These are phyloP conservation scores for Aechmea fasciata DNA, from an alignment of 176 grass and related monocot species.

Conservation along the genomic window DNA sequence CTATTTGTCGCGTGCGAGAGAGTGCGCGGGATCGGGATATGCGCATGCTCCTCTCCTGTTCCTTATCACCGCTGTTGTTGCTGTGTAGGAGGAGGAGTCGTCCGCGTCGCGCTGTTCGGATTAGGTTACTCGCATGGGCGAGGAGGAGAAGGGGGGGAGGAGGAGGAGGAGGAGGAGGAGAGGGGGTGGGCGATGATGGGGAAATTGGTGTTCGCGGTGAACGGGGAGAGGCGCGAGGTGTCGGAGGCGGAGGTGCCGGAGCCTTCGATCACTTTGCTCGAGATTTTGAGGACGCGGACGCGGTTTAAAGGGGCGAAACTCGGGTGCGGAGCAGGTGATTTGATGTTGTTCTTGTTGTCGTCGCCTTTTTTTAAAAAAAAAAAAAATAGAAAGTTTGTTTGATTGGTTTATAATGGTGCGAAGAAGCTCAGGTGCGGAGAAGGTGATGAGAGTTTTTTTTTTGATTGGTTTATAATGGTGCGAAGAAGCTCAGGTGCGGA, in stretches of 20 bases:
- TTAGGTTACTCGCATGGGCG: too few species aligned
- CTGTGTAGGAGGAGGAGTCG: too few species aligned
- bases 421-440: too few species aligned
- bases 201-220: conserved; percentile 50
- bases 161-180: not conserved
- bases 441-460: too few species aligned
- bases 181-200: not conserved
- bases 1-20: too few species aligned
- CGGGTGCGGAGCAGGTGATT: conserved; percentile 65
- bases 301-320: conserved; percentile 60
- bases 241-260: conserved; percentile 13
- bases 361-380: not conserved
- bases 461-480: too few species aligned
- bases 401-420: not conserved
- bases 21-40: too few species aligned
- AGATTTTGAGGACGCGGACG: conserved; percentile 62
- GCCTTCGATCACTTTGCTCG: conserved; percentile 55
- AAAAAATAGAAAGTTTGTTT: not conserved
- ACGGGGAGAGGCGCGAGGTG: conserved; percentile 52
- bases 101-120: too few species aligned
- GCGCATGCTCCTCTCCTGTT: too few species aligned
- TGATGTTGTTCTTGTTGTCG: not conserved
- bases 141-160: too few species aligned
- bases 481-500: not conserved
- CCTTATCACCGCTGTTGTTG: too few species aligned